These are phyloP conservation scores for Periconia digitata DNA, from an alignment of 2,329 filamentous ascomycete species.

Conservation along the genomic window DNA sequence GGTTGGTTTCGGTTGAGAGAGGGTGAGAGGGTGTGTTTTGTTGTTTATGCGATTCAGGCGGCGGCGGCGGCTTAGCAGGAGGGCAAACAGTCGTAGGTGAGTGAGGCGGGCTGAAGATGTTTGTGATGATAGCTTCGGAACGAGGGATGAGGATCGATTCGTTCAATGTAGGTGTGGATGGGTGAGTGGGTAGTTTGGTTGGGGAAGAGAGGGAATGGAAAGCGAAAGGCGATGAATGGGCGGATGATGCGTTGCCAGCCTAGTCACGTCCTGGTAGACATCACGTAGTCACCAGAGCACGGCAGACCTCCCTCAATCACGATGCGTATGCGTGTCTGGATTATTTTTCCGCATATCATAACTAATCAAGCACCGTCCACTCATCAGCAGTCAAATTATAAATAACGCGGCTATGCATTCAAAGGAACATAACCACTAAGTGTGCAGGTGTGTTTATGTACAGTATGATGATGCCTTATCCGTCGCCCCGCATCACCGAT, in stretches of 20 bases:
- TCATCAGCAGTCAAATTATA: too few species aligned
- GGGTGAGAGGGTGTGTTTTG: neutral
- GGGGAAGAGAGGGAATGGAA: neutral
- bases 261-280: neutral
- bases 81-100: neutral
- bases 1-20: too few species aligned
- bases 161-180: neutral
- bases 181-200: neutral
- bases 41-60: neutral
- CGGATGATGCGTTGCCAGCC: constrained; percentile 28
- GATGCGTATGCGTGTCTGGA: too few species aligned
- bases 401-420: too few species aligned
- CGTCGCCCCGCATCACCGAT: neutral
- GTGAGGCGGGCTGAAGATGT: neutral
- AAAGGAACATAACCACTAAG: too few species aligned
- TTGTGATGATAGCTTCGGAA: neutral
- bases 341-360: too few species aligned
- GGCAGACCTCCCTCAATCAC: neutral
- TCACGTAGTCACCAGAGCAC: neutral
- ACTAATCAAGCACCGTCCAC: too few species aligned
- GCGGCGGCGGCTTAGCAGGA: neutral
- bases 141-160: neutral
- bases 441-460: too few species aligned
- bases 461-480: too few species aligned
- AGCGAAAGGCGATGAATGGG: constrained; percentile 1